phyloP scores from a whole-genome alignment of 2,329 filamentous ascomycete genomes.

The Beauveria australis region DNA sequence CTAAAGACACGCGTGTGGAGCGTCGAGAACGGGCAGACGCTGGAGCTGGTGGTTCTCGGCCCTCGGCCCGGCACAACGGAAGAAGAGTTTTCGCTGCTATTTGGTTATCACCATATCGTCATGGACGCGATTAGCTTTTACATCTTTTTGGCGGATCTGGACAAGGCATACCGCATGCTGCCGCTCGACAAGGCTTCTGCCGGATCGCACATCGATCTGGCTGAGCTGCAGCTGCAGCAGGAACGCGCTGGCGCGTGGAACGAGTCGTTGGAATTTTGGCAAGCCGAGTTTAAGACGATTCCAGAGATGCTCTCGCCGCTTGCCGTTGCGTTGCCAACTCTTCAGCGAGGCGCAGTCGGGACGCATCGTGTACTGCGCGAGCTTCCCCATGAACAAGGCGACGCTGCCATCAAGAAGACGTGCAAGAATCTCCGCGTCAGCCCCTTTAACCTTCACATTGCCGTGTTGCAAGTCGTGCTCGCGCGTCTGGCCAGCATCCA shows the following conservation, averaged over 20 bases:
- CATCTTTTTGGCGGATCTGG: constrained; percentile 35
- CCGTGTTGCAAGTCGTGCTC: constrained; percentile 30
- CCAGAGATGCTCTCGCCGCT: constrained; percentile 23
- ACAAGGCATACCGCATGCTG: constrained; percentile 28
- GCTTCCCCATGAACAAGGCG: background rate
- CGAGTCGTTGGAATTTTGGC: constrained; percentile 28
- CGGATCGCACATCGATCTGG: constrained; percentile 21
- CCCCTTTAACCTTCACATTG: constrained; percentile 38
- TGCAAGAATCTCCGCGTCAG: constrained; percentile 12
- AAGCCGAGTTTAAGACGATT: constrained; percentile 16
- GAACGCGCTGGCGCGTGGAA: constrained; percentile 21
- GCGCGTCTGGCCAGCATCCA: constrained; percentile 22
- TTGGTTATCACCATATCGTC: constrained; percentile 40
- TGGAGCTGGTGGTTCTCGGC: constrained; percentile 25
- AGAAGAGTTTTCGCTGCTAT: constrained; percentile 29
- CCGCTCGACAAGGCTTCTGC: background rate
- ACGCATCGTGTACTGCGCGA: constrained; percentile 12
- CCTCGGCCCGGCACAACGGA: constrained; percentile 19
- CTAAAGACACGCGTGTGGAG: constrained; percentile 25
- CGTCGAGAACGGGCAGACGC: constrained; percentile 23
- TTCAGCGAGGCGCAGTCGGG: constrained; percentile 9
- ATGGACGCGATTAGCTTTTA: constrained; percentile 40
- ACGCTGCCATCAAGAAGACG: constrained; percentile 17
- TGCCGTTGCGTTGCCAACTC: constrained; percentile 11
- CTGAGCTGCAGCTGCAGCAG: constrained; percentile 22